These are phyloP conservation scores for Colletotrichum plurivorum DNA, from an alignment of 2,329 filamentous ascomycete species.

Conservation along the genomic window DNA sequence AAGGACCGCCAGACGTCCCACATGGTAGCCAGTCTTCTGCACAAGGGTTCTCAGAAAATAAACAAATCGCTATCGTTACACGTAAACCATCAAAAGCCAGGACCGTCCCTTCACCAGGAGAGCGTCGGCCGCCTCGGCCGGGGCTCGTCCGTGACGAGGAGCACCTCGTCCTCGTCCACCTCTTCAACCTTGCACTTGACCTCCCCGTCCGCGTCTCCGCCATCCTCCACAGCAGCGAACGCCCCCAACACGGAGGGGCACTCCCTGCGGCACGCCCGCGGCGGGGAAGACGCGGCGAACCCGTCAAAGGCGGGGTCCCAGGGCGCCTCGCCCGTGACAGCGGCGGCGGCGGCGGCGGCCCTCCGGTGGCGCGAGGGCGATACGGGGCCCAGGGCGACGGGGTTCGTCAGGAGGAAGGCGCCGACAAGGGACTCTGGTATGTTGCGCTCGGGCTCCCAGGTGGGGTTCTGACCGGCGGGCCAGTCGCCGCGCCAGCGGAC, in stretches of 20 bases:
- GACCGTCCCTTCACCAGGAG: conserved; percentile 27
- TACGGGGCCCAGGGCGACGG: neutral
- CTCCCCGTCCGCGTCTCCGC: conserved; percentile 30
- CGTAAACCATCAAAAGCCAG: neutral
- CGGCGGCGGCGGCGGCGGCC: conserved; percentile 23
- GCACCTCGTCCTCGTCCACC: conserved; percentile 46
- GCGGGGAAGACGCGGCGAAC: neutral
- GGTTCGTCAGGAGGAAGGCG: conserved; percentile 54
- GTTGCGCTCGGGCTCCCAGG: conserved; percentile 71
- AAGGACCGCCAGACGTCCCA: no score
- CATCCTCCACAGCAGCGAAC: conserved; percentile 44
- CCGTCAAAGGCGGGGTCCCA: no score
- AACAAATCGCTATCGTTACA: neutral
- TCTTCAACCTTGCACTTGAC: conserved; percentile 44
- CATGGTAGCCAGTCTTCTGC: no score
- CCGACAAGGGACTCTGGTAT: conserved; percentile 58
- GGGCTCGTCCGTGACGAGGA: conserved; percentile 48
- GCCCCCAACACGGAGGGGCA: conserved; percentile 53
- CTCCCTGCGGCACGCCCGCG: conserved; percentile 43
- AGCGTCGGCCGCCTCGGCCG: conserved; percentile 11
- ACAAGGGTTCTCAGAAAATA: no score
- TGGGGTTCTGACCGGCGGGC: conserved; percentile 68
- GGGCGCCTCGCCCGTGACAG: conserved; percentile 38
- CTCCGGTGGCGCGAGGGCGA: no score
- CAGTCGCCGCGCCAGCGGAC: conserved; percentile 72